Conservation (phyloP, 2,329 filamentous ascomycete genomes). For the Pestalotiopsis sp. region DNA sequence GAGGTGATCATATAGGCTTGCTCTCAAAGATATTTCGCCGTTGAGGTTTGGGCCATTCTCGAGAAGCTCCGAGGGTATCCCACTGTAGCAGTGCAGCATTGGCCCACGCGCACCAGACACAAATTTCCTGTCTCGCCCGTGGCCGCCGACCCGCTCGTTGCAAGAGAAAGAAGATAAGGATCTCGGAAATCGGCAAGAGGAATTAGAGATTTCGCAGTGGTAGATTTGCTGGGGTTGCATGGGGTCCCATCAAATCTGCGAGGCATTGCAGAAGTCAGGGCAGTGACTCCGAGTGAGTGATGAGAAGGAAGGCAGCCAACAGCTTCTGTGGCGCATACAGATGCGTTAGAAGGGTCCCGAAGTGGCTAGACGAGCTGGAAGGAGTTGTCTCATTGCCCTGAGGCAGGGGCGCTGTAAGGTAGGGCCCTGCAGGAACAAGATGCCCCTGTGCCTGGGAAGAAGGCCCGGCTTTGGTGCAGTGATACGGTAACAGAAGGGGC, state of each 20-base stretch:
- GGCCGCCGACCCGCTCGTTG: not conserved
- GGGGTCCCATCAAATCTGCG: not conserved
- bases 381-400: conserved; percentile 1
- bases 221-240: not conserved
- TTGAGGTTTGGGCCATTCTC: no score
- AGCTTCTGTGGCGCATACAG: not conserved
- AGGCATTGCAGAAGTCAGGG: not conserved
- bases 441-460: not conserved
- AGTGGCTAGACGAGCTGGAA: not conserved
- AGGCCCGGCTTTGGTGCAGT: not conserved
- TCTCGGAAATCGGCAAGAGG: not conserved
- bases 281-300: not conserved
- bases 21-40: no score
- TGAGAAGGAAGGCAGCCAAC: not conserved
- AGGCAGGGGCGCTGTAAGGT: not conserved
- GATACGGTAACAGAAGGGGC: not conserved
- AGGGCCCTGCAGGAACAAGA: not conserved
- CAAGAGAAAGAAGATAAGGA: not conserved
- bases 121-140: not conserved
- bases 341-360: not conserved
- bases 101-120: not conserved
- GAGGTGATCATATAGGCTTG: no score
- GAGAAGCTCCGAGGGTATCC: no score
- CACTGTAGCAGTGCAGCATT: not conserved
- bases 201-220: not conserved